Evolutionary conservation across 805 yeast genomes (phyloP).

Genomic region (Hyphopichia homilentoma): DNA sequence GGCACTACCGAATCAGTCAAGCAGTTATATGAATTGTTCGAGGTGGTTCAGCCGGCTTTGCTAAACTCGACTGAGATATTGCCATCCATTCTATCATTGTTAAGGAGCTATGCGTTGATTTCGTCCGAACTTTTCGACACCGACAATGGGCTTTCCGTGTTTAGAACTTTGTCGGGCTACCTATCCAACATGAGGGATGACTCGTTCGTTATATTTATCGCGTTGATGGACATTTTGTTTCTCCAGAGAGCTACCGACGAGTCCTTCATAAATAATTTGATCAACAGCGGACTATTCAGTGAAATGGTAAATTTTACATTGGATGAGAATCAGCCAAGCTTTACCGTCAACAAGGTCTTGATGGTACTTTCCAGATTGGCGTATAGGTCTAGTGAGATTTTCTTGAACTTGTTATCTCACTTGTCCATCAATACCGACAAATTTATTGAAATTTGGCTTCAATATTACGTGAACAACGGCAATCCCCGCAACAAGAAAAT

Average conservation of each 20-base stretch:
- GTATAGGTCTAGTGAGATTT: constrained; percentile 29
- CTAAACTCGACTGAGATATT: constrained; percentile 71
- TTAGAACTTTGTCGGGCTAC: constrained; percentile 51
- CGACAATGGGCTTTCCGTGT: constrained; percentile 36
- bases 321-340: constrained; percentile 42
- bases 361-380: constrained; percentile 36
- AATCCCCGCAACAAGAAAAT: constrained; percentile 75
- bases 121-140: constrained; percentile 38
- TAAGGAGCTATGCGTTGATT: constrained; percentile 59
- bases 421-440: constrained; percentile 18
- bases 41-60: constrained; percentile 54
- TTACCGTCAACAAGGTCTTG: constrained; percentile 33
- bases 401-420: constrained; percentile 29
- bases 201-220: constrained; percentile 51
- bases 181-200: constrained; percentile 68
- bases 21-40: constrained; percentile 44
- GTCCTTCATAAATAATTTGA: constrained; percentile 24
- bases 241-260: constrained; percentile 25
- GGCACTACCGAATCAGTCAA: no score
- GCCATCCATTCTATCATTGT: constrained; percentile 57
- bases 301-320: constrained; percentile 38
- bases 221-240: constrained; percentile 50
- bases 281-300: constrained; percentile 44
- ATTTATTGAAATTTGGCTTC: constrained; percentile 36
- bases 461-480: constrained; percentile 49